Conservation (phyloP, 495 filamentous ascomycete genomes). For the Sporormia fimetaria region DNA sequence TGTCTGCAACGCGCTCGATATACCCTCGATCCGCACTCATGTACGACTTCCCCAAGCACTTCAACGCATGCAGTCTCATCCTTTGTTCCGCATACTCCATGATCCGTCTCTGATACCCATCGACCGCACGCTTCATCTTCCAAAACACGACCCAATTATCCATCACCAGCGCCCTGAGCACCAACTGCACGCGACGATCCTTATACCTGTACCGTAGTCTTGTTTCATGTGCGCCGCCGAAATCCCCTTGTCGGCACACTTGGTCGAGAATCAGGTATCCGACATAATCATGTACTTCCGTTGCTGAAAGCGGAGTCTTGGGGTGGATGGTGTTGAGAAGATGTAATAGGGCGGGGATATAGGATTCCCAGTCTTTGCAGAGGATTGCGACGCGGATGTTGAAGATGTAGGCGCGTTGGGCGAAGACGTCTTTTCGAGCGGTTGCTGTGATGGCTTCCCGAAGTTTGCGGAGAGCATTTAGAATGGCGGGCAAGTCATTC, state of each 20-base stretch:
- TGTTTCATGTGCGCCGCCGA: slow-evolving; percentile 59
- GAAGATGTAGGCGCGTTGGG: slow-evolving; percentile 46
- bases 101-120: slow-evolving; percentile 61
- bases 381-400: slow-evolving; percentile 73
- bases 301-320: slow-evolving; percentile 46
- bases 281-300: slow-evolving; percentile 64
- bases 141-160: slow-evolving; percentile 78
- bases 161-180: slow-evolving; percentile 59
- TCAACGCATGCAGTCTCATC: slow-evolving; percentile 61
- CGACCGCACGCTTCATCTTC: slow-evolving; percentile 55
- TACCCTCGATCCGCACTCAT: slow-evolving; percentile 55
- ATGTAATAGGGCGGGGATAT: slow-evolving; percentile 74
- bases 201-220: slow-evolving; percentile 44
- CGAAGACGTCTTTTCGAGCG: slow-evolving; percentile 48
- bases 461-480: slow-evolving; percentile 77
- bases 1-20: slow-evolving; percentile 49
- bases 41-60: slow-evolving; percentile 75
- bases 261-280: slow-evolving; percentile 78
- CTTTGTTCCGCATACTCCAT: slow-evolving; percentile 69
- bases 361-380: slow-evolving; percentile 68
- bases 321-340: slow-evolving; percentile 62
- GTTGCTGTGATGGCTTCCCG: slow-evolving; percentile 76
- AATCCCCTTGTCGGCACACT: slow-evolving; percentile 69
- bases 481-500: slow-evolving; percentile 46
- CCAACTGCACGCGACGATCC: slow-evolving; percentile 51